Evolutionary conservation across 192 early-diverging fungal genomes (phyloP).

Genomic region (Phycomyces blakesleeanus): DNA sequence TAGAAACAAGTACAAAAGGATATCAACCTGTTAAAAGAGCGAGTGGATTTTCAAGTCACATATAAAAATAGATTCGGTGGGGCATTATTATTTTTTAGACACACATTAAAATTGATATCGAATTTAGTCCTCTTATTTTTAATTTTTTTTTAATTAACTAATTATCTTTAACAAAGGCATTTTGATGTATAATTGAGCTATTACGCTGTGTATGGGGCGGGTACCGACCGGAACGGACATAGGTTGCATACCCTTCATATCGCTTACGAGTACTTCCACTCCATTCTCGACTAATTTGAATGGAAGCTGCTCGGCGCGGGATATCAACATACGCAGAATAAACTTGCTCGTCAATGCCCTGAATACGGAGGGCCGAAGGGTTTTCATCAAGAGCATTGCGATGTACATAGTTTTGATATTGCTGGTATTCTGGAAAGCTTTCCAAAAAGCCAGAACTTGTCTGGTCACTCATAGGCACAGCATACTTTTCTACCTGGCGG

Average conservation of each 20-base stretch:
- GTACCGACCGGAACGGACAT: constrained; percentile 23
- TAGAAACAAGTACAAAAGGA: not conserved
- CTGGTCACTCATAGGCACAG: constrained; percentile 26
- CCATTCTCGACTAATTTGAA: constrained; percentile 24
- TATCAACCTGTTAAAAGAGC: not conserved
- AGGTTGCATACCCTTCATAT: constrained; percentile 33
- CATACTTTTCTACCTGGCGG: constrained; percentile 30
- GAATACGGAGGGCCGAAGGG: constrained; percentile 26
- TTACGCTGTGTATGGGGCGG: not conserved
- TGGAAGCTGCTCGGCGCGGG: constrained; percentile 31
- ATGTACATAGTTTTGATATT: constrained; percentile 33
- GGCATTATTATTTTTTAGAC: not conserved
- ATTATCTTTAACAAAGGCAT: not conserved
- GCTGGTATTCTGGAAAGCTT: constrained; percentile 36
- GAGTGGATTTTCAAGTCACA: not conserved
- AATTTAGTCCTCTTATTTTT: not conserved
- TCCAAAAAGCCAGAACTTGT: constrained; percentile 9
- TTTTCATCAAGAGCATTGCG: constrained; percentile 26
- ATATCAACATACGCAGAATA: constrained; percentile 34
- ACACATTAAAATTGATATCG: not conserved
- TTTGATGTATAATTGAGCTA: not conserved
- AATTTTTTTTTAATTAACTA: too few species aligned
- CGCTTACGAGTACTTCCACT: constrained; percentile 20
- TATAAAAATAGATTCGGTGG: too few species aligned
- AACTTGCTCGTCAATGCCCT: constrained; percentile 35